Percentiles rank a stretch among this genome's conserved stretches.
phyloP scores from a whole-genome alignment of 768 basidiomycete species.

The Leccinellum rugosiceps region DNA sequence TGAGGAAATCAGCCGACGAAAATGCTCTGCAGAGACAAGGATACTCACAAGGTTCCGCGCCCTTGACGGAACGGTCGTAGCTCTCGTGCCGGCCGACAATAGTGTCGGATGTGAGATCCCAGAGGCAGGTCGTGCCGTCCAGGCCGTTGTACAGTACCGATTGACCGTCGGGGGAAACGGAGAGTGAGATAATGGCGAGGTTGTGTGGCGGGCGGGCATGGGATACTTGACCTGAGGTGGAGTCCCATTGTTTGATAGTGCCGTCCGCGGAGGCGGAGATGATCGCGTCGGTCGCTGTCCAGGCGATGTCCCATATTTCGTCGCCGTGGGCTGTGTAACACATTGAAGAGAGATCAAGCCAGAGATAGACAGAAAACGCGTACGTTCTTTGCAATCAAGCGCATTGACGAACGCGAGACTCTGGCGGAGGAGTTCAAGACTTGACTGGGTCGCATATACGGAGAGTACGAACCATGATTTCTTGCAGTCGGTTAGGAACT shows the following conservation, averaged over 20 bases:
- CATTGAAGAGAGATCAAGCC: conserved; percentile 6
- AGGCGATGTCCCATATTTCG: conserved; percentile 74
- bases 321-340: conserved; percentile 63
- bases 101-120: conserved; percentile 64
- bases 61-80: conserved; percentile 54
- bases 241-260: conserved; percentile 68
- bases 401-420: conserved; percentile 74
- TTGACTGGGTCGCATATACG: neutral
- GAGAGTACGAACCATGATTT: neutral
- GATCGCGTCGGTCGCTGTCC: conserved; percentile 63
- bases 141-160: conserved; percentile 75
- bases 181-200: conserved; percentile 81
- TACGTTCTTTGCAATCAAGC: conserved; percentile 78
- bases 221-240: conserved; percentile 60
- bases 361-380: conserved; percentile 12
- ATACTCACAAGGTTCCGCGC: conserved; percentile 63
- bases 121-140: conserved; percentile 77
- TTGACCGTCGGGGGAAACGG: conserved; percentile 62
- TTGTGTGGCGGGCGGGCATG: conserved; percentile 69
- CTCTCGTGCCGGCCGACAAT: conserved; percentile 70
- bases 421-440: conserved; percentile 34
- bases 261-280: conserved; percentile 80
- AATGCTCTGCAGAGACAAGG: neutral
- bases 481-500: too few relatives aligned
- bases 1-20: neutral